Percentiles rank a stretch among this genome's conserved stretches.
Conservation (phyloP, 2,329 filamentous ascomycete genomes). For the Neurospora sp. region DNA sequence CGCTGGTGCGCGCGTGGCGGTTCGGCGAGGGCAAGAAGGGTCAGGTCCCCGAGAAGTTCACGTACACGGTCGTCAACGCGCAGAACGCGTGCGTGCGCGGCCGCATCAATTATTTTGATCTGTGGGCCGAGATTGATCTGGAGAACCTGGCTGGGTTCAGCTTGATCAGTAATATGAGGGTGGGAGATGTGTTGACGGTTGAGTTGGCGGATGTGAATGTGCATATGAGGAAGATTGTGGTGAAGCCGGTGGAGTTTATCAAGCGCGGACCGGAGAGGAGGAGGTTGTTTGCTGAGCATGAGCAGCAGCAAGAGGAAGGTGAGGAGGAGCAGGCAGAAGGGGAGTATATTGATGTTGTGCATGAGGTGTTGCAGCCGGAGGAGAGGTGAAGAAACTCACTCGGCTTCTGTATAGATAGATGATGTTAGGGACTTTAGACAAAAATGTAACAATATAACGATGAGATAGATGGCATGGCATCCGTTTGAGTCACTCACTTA, state of each 20-base stretch:
- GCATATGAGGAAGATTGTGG: slow-evolving; percentile 32
- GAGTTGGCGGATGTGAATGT: slow-evolving; percentile 45
- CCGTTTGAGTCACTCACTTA: not conserved
- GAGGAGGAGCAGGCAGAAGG: not conserved
- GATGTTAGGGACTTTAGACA: not conserved
- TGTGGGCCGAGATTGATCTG: slow-evolving; percentile 31
- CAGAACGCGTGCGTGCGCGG: slow-evolving; percentile 25
- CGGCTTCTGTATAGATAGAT: not conserved
- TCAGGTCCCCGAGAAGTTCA: slow-evolving; percentile 36
- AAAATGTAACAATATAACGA: not conserved
- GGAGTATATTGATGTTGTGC: not conserved
- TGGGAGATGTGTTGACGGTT: slow-evolving; percentile 46
- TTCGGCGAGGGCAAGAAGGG: slow-evolving; percentile 31
- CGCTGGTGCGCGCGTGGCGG: slow-evolving; percentile 49
- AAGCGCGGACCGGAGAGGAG: slow-evolving; percentile 5
- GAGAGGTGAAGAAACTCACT: not conserved
- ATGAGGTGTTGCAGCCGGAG: not conserved
- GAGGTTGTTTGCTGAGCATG: not conserved
- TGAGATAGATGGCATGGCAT: not conserved
- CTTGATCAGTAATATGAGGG: slow-evolving; percentile 31
- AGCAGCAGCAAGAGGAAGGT: not conserved
- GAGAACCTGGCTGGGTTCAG: slow-evolving; percentile 27
- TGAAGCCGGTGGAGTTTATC: slow-evolving; percentile 31
- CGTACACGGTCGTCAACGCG: slow-evolving; percentile 34
- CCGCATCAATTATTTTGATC: slow-evolving; percentile 40